phyloP scores from a whole-genome alignment of 768 basidiomycete genomes.

The Grammothele lineata region DNA sequence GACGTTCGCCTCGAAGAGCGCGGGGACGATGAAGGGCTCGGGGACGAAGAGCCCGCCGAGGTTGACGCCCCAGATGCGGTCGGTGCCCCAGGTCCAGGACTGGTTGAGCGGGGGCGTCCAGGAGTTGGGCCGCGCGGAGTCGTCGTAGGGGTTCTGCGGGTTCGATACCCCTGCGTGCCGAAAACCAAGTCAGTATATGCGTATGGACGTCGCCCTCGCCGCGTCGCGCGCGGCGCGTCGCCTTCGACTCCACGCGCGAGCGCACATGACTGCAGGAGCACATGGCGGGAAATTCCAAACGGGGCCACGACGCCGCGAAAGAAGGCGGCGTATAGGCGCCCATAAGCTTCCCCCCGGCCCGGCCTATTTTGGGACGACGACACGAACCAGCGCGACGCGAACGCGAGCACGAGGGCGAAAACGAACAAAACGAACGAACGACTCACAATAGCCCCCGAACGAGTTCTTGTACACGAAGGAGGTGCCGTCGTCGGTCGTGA shows the following conservation, averaged over 20 bases:
- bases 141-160: constrained; percentile 71
- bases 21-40: constrained; percentile 75
- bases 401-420: too few species aligned
- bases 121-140: constrained; percentile 67
- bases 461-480: constrained; percentile 74
- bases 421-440: too few species aligned
- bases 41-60: constrained; percentile 72
- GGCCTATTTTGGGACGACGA: too few species aligned
- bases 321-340: too few species aligned
- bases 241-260: too few species aligned
- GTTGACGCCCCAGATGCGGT: constrained; percentile 65
- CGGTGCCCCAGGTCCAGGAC: constrained; percentile 64
- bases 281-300: too few species aligned
- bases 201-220: too few species aligned
- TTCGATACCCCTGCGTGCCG: constrained; percentile 53
- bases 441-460: constrained; percentile 72
- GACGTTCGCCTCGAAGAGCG: constrained; percentile 51
- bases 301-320: too few species aligned
- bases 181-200: not conserved
- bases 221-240: too few species aligned
- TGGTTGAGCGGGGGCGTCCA: constrained; percentile 80
- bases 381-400: too few species aligned
- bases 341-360: too few species aligned
- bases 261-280: too few species aligned
- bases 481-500: constrained; percentile 62